phyloP scores from a whole-genome alignment of 2,329 filamentous ascomycete genomes.

The Zymoseptoria crescenta region DNA sequence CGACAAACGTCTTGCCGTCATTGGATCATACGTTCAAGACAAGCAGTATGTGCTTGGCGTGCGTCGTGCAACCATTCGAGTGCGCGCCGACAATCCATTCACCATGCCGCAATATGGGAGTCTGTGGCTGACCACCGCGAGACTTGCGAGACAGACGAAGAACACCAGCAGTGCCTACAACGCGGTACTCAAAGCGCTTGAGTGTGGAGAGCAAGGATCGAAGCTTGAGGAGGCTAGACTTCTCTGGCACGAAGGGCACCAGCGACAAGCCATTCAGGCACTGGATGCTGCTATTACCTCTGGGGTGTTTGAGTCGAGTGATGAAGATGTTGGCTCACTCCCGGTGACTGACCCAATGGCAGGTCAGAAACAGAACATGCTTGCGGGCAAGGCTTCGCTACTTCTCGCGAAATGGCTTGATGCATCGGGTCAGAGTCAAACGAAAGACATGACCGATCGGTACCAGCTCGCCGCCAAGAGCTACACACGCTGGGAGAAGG shows the following conservation, averaged over 20 bases:
- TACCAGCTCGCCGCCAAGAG: slow-evolving; percentile 76
- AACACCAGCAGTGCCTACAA: slow-evolving; percentile 85
- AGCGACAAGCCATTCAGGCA: slow-evolving; percentile 88
- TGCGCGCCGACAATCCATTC: slow-evolving; percentile 37
- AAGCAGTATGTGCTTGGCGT: slow-evolving; percentile 90
- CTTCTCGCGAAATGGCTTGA: slow-evolving; percentile 96
- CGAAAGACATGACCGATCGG: slow-evolving; percentile 66
- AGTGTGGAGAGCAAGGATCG: slow-evolving; percentile 75
- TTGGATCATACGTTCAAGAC: slow-evolving; percentile 83
- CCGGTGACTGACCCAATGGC: slow-evolving; percentile 20
- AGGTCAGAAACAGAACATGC: slow-evolving; percentile 45
- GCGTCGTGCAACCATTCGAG: slow-evolving; percentile 69
- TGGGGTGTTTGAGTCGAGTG: slow-evolving; percentile 55
- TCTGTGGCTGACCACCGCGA: slow-evolving; percentile 77
- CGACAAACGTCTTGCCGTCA: slow-evolving; percentile 68
- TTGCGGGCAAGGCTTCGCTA: slow-evolving; percentile 73
- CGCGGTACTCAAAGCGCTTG: slow-evolving; percentile 79
- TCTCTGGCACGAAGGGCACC: slow-evolving; percentile 87
- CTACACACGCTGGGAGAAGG: slow-evolving; percentile 76
- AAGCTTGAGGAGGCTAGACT: slow-evolving; percentile 91
- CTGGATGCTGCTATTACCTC: slow-evolving; percentile 77
- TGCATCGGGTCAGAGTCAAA: slow-evolving; percentile 84
- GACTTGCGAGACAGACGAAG: slow-evolving; percentile 76
- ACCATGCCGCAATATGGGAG: slow-evolving; percentile 67
- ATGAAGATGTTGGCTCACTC: slow-evolving; percentile 4